Base-by-base conservation (phyloP, 306 rosid genomes). In the Albizia julibrissin region DNA sequence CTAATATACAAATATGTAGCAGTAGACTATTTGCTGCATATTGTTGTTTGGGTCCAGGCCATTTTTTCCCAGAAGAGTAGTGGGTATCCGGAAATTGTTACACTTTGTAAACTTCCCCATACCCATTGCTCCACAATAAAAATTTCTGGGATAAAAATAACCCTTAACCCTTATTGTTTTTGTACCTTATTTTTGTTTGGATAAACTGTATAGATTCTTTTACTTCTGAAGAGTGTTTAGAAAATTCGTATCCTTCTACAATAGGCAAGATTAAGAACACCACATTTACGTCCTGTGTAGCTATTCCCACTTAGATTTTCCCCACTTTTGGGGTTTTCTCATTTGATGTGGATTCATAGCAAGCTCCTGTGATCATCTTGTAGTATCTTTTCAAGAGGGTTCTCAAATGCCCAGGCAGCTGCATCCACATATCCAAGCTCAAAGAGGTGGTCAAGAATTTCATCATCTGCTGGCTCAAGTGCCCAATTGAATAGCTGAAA, bases 381-480 rank as follows among this genome's bases (percentile, higher is more conserved):
- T 64, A 93, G 93, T 71, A 89, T 33, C 69, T 83, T 59, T 72
- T 80, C 93, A 16, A 89, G 89, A 3, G 99, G 98, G 82, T 95
- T 91, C 69, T 92, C 92, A 84, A 42, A 78, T 34, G 93, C 95
- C 99, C 99, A 95, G 29, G 86, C 94, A 71, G 90, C 91, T 37
- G 98, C 99, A 80, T 95, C 99, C 66, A 86, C 78, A 86, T 90
- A 91, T 56, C 99, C 99, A 72, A 93, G 82, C 87, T 89, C 92
- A 79, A 95, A 95, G 69, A 95, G 93, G 59, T 74, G 79, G 75
- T 93, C 99, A 65, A 95, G 98, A 79, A 88, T 59, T 81, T 74
- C 71, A 83, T 93, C 98, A 80, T 91, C 96, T 31, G 94, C 99
- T 70, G 99, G 95, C 84, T 91, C 91, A 29, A 93, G 87, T 43